Evolutionary conservation across 306 rosid species (phyloP), one percentile per base, ranked within the genome.

Genomic region (Cucumis cinereus): DNA sequence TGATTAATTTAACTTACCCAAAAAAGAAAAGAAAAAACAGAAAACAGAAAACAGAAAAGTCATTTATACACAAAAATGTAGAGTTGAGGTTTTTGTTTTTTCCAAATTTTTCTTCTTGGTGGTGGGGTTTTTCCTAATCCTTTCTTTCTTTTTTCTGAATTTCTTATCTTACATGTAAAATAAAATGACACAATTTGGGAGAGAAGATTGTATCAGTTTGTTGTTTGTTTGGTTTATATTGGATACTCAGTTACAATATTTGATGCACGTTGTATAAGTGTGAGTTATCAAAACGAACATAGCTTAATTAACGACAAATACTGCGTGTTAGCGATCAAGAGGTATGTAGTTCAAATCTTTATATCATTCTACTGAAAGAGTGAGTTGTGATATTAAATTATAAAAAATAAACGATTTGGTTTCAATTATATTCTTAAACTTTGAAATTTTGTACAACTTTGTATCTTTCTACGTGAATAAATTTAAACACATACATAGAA

Each of bases 61-160:
- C 41, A 33, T 61, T 26, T 13, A 33, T 16, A 67, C 74, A 22
- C 54, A 24, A 70, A 24, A 13, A 23, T 70, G 75, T 70, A 70
- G 75, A 47, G 75, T 24, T 43, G 75, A 70, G 41, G 75, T 45
- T 40, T 70, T 69, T 23, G 52, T 69, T 69, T 57, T 57, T 69
- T 68, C 16, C 33, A 40, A 35, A 13, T 22, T 69, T 38, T 40
- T 10, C 73, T 40, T 66, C 40, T 35, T 40, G 66, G 38, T 67
- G 73, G 33, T 41, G 73, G 8, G 71, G 16, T 12, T 12, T 45
- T 45, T 45, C 1, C 12, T 45, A 30, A 30, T 2, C 35, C 35
- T 11, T 9, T 45, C 1, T 12, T 11, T 11, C 15, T 43, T 43
- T 41, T 12, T 45, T 45, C 57, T 69, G 57, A 69, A 15, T 47